Base-by-base conservation (phyloP, 805 yeast genomes). In the Ogataea ramenticola region DNA sequence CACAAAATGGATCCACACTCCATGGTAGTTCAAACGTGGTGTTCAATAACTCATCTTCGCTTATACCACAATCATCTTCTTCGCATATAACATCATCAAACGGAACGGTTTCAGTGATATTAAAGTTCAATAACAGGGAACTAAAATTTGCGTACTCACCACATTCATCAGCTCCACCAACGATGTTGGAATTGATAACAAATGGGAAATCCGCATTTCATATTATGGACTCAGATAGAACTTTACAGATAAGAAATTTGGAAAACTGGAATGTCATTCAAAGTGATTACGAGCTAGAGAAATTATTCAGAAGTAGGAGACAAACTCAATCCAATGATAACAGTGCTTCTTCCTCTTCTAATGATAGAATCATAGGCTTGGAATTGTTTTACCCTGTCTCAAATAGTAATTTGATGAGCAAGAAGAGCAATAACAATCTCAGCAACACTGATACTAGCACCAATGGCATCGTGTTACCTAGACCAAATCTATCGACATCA, bases 191-290 rank as follows among this genome's bases (percentile, higher is more conserved):
- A 61, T 64, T 90, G n/a, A 53, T 88, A 12, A 86, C 84, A 45
- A 89, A 88, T 57, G 88, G 87, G 15, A 78, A 77, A 43, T 68
- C 72, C 41, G 85, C 90, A 21, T 90, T 90, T 60, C 73, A 75
- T n/a, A 74, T 80, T 29, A 63, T 68, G 15, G 47, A 54, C 9
- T 62, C 61, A 43, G 56, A 58, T 21, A 49, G 63, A 37, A 60
- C 65, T 12, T 52, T 73, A 19, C 62, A 65, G 27, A 56, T 73
- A 11, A 55, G 63, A 45, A 59, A 70, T 52, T 41, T 51, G 22
- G 57, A 54, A 30, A 55, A 61, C 29, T 51, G 57, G 43, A 46
- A 51, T 4, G 50, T 67, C 10, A 47, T 77, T 15, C 67, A 65
- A 42, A 67, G 70, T 14, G 79, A 77, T 52, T 53, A 56, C 39